Conservation (phyloP, 2,329 filamentous ascomycete species). For the Aspergillus glaucus region DNA sequence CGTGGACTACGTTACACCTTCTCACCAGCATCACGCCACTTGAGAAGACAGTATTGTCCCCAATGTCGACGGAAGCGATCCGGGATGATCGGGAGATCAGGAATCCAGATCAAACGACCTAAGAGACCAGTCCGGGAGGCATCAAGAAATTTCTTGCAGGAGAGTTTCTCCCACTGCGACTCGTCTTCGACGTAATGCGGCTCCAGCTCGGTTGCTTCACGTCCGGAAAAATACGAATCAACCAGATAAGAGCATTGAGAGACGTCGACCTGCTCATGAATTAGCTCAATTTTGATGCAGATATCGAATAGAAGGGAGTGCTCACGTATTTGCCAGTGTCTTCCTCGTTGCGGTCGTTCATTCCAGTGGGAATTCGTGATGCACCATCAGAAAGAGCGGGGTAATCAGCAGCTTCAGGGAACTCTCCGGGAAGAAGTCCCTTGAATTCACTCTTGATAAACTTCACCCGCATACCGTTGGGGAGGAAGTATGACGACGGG, state of each 20-base stretch:
- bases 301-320: conserved; percentile 1
- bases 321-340: conserved; percentile 78
- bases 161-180: conserved; percentile 69
- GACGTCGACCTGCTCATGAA: conserved; percentile 53
- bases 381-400: conserved; percentile 76
- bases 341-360: conserved; percentile 89
- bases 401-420: conserved; percentile 64
- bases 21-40: conserved; percentile 41
- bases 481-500: conserved; percentile 85
- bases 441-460: conserved; percentile 88
- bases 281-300: conserved; percentile 5
- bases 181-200: conserved; percentile 71
- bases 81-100: conserved; percentile 64
- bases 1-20: too few relatives aligned
- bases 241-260: conserved; percentile 74
- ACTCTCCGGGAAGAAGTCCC: conserved; percentile 84
- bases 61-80: conserved; percentile 66
- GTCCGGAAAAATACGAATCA: conserved; percentile 70
- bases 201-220: conserved; percentile 59
- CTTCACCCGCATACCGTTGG: conserved; percentile 73
- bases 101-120: conserved; percentile 75
- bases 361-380: conserved; percentile 71
- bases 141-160: conserved; percentile 77
- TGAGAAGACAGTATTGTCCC: conserved; percentile 82
- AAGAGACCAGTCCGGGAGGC: conserved; percentile 65